A percentile compares a stretch with the other conserved stretches of the same genome.
Evolutionary conservation across 1,284 basidiomycete species (phyloP).

Genomic region (Cryptococcus floricola): DNA sequence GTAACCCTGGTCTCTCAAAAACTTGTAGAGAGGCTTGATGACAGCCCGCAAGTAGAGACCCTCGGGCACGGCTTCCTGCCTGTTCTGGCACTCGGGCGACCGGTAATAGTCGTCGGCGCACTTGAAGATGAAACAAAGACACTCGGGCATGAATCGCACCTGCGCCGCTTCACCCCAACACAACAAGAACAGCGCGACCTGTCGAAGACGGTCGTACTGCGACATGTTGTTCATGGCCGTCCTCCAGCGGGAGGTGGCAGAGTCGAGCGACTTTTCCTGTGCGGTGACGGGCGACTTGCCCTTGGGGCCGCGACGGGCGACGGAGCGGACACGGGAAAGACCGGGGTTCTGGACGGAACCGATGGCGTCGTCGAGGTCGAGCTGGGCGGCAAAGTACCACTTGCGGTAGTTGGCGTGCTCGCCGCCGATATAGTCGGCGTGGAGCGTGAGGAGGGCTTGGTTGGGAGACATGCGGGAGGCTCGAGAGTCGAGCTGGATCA

Average conservation of each 20-base stretch:
- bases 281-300: constrained; percentile 48
- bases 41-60: constrained; percentile 89
- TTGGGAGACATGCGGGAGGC: constrained; percentile 97
- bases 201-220: constrained; percentile 93
- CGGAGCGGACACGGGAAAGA: constrained; percentile 73
- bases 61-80: constrained; percentile 89
- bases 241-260: constrained; percentile 87
- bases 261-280: constrained; percentile 79
- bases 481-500: constrained; percentile 95
- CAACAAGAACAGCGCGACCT: constrained; percentile 91
- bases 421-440: constrained; percentile 98
- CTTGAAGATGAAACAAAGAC: constrained; percentile 99
- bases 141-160: constrained; percentile 96
- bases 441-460: constrained; percentile 88
- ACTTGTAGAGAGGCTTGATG: constrained; percentile 93
- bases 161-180: constrained; percentile 99
- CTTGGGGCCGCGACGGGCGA: constrained; percentile 57
- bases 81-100: constrained; percentile 94
- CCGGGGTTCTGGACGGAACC: constrained; percentile 90
- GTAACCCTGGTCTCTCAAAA: constrained; percentile 96
- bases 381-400: constrained; percentile 99
- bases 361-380: constrained; percentile 96
- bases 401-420: constrained; percentile 95
- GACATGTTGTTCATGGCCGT: constrained; percentile 99
- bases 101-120: constrained; percentile 99